Evolutionary conservation across 306 rosid genomes (phyloP), one percentile per base, ranked within the genome.

Genomic region (Vigna nakashimae): DNA sequence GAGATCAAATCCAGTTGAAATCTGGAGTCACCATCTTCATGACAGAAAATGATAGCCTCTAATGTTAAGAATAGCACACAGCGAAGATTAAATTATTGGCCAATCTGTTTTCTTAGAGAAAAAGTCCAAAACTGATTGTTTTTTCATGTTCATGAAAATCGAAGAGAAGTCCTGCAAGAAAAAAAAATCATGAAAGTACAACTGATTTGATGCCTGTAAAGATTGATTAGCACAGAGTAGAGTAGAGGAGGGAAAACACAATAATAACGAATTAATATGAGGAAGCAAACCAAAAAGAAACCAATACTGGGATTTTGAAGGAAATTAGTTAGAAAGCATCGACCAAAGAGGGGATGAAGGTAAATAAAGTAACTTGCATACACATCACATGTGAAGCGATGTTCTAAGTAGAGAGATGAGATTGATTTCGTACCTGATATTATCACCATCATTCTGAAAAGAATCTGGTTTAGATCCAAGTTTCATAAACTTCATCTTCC

Each of bases 391-490:
- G 26, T n/a, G 69, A 77, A 69, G 34, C 12, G 26, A 69, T 30
- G 68, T 57, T 82, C 82, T 45, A 28, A 26, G 20, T 9, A 69
- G 62, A 63, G 30, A 77, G 69, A 65, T 36, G 46, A 34, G 45
- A 49, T 17, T 77, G 26, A 77, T 80, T 59, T 75, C 80, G 75
- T 42, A 81, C 97, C 96, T 89, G 75, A 87, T 81, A 80, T 84
- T 90, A 53, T 87, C 91, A 11, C 89, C 97, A 51, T 92, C 96
- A 70, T 86, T 85, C 81, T 92, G 96, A 82, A 92, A 92, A 73
- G 90, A 83, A 85, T 92, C 97, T 59, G 93, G 92, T 83, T 87
- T 92, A 53, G 96, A 92, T 89, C 97, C 97, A 76, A 92, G 97
- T 84, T 92, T 92, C 97, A 92, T 92, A 80, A 92, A 92, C 91